These are phyloP conservation scores for Astrephomene gubernaculifera DNA, from an alignment of 139 green algal species.

Conservation along the genomic window DNA sequence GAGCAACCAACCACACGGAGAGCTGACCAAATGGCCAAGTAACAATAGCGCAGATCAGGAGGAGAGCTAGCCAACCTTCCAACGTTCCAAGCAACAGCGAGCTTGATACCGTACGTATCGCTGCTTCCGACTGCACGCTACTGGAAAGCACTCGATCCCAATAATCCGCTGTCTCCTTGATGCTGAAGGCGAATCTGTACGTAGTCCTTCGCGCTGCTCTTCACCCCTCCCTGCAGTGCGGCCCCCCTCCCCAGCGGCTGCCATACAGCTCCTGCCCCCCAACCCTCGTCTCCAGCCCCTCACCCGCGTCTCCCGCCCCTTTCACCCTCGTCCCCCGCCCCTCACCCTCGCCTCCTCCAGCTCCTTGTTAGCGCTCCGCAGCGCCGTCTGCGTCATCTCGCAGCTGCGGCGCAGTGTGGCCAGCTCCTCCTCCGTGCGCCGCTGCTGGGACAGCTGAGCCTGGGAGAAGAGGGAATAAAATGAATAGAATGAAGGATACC, in stretches of 20 bases:
- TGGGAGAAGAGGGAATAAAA: background rate
- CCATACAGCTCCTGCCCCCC: no score
- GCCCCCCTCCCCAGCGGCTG: background rate
- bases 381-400: slow-evolving; percentile 25
- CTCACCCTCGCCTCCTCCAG: slow-evolving; percentile 6
- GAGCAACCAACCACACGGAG: no score
- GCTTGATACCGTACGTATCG: no score
- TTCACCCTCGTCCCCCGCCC: background rate
- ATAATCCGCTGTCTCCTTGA: no score
- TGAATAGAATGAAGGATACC: background rate
- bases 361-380: slow-evolving; percentile 14
- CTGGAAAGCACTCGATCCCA: no score
- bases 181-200: no score
- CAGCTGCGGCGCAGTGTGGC: background rate
- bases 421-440: slow-evolving; percentile 18
- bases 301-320: background rate
- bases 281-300: background rate
- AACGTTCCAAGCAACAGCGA: no score
- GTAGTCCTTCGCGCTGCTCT: no score
- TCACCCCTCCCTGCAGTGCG: background rate
- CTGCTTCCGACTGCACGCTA: no score
- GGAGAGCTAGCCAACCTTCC: no score
- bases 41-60: no score
- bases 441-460: slow-evolving; percentile 6
- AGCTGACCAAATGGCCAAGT: no score